Evolutionary conservation across 2,329 filamentous ascomycete species (phyloP).

Genomic region (Penicillium sclerotigenum): DNA sequence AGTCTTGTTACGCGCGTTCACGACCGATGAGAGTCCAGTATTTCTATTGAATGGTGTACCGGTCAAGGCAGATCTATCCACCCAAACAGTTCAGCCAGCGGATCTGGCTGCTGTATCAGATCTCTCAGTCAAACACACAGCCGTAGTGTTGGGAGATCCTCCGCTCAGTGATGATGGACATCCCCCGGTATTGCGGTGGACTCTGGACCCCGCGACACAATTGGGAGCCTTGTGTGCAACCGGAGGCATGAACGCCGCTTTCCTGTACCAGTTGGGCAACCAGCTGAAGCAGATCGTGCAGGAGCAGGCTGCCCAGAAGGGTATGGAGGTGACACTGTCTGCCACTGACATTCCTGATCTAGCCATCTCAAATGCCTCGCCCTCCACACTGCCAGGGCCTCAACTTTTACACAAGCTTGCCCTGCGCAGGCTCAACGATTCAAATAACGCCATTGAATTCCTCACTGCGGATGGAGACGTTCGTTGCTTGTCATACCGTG

Average conservation of each 20-base stretch:
- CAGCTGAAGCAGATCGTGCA: slow-evolving; percentile 30
- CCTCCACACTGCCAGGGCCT: slow-evolving; percentile 54
- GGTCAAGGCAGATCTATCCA: slow-evolving; percentile 26
- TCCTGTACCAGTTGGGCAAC: slow-evolving; percentile 28
- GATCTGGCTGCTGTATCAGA: slow-evolving; percentile 12
- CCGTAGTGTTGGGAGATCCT: slow-evolving; percentile 22
- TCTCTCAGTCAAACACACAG: slow-evolving; percentile 21
- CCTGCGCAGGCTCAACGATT: slow-evolving; percentile 34
- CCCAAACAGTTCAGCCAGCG: slow-evolving; percentile 17
- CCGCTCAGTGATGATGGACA: slow-evolving; percentile 1
- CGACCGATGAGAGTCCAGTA: slow-evolving; percentile 32
- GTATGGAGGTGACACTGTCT: slow-evolving; percentile 12
- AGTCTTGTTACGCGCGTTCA: slow-evolving; percentile 28
- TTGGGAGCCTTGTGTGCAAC: slow-evolving; percentile 27
- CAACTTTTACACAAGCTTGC: slow-evolving; percentile 63
- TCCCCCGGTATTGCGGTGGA: slow-evolving; percentile 23
- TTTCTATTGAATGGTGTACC: slow-evolving; percentile 30
- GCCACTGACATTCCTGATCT: slow-evolving; percentile 29
- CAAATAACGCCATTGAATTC: slow-evolving; percentile 62
- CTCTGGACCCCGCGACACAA: slow-evolving; percentile 20
- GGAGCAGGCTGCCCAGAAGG: slow-evolving; percentile 20
- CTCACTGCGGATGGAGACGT: slow-evolving; percentile 49
- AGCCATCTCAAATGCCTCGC: slow-evolving; percentile 59
- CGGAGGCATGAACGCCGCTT: slow-evolving; percentile 21
- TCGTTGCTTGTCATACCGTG: slow-evolving; percentile 56